Evolutionary conservation across 2,329 filamentous ascomycete species (phyloP).

Genomic region (Sarocladiaceae sp.): DNA sequence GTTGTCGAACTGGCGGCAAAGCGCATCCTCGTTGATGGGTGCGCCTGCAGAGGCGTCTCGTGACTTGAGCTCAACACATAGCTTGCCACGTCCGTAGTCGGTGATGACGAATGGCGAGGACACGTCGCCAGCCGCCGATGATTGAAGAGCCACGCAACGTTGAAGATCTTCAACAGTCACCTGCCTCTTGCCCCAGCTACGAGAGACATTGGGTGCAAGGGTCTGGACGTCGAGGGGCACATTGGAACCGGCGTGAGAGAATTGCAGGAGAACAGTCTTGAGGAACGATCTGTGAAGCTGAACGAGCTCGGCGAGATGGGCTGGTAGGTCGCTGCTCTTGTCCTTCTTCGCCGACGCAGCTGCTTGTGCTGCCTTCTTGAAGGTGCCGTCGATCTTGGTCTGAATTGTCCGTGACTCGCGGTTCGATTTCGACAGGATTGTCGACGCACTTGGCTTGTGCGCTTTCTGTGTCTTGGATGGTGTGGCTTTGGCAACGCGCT

Average conservation of each 20-base stretch:
- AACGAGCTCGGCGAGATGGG: slow-evolving; percentile 55
- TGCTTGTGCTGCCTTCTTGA: slow-evolving; percentile 19
- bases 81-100: slow-evolving; percentile 49
- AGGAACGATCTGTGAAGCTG: slow-evolving; percentile 64
- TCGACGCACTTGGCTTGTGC: slow-evolving; percentile 26
- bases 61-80: slow-evolving; percentile 54
- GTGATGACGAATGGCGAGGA: slow-evolving; percentile 39
- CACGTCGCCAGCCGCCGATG: slow-evolving; percentile 21
- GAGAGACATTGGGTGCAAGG: slow-evolving; percentile 59
- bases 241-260: slow-evolving; percentile 61
- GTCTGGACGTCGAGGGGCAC: slow-evolving; percentile 60
- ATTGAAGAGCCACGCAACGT: slow-evolving; percentile 60
- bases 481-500: slow-evolving; percentile 24
- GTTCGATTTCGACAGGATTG: slow-evolving; percentile 26
- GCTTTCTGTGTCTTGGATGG: slow-evolving; percentile 23
- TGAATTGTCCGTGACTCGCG: slow-evolving; percentile 24
- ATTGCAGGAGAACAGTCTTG: slow-evolving; percentile 63
- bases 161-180: slow-evolving; percentile 64
- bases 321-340: slow-evolving; percentile 34
- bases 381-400: slow-evolving; percentile 35
- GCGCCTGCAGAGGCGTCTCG: slow-evolving; percentile 15
- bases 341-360: slow-evolving; percentile 16
- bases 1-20: slow-evolving; percentile 50
- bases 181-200: slow-evolving; percentile 67
- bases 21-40: slow-evolving; percentile 43